These are phyloP conservation scores for Candida namnaoensis DNA, from an alignment of 805 yeast genomes.

Conservation along the genomic window DNA sequence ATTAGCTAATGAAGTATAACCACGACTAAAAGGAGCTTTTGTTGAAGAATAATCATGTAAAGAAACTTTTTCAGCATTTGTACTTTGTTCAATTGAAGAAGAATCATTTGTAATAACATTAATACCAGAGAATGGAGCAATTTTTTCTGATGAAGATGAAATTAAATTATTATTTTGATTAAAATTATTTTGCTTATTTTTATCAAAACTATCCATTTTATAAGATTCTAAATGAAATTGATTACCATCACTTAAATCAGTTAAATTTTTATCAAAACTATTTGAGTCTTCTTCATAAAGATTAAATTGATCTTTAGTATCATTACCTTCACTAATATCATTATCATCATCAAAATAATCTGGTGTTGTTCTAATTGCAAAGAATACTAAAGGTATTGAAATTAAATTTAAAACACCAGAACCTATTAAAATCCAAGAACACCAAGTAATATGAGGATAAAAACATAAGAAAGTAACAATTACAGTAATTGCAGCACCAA, in stretches of 20 bases:
- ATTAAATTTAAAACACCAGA: slow-evolving; percentile 50
- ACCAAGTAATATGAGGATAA: slow-evolving; percentile 60
- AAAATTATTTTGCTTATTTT: neutral
- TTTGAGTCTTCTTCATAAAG: neutral
- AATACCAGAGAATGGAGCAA: slow-evolving; percentile 6
- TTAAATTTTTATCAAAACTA: slow-evolving; percentile 8
- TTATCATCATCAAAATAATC: slow-evolving; percentile 3
- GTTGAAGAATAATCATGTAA: slow-evolving; percentile 14
- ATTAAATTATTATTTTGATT: slow-evolving; percentile 1
- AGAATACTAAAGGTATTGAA: slow-evolving; percentile 38
- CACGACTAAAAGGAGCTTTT: neutral
- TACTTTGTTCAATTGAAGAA: slow-evolving; percentile 9
- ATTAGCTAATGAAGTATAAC: neutral
- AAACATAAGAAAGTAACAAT: slow-evolving; percentile 49
- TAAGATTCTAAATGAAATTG: slow-evolving; percentile 9
- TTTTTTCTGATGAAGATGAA: slow-evolving; percentile 5
- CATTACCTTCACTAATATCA: slow-evolving; percentile 5
- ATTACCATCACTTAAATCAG: slow-evolving; percentile 16
- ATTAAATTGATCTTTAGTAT: neutral
- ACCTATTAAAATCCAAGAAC: slow-evolving; percentile 65
- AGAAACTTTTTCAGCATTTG: slow-evolving; percentile 11
- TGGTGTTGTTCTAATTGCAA: slow-evolving; percentile 22
- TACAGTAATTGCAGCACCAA: slow-evolving; percentile 45
- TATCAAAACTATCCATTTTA: slow-evolving; percentile 6
- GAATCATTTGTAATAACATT: slow-evolving; percentile 17